Percentiles rank a stretch among this genome's conserved stretches.
Conservation (phyloP, 768 basidiomycete genomes). For the Amanita inopinata region DNA sequence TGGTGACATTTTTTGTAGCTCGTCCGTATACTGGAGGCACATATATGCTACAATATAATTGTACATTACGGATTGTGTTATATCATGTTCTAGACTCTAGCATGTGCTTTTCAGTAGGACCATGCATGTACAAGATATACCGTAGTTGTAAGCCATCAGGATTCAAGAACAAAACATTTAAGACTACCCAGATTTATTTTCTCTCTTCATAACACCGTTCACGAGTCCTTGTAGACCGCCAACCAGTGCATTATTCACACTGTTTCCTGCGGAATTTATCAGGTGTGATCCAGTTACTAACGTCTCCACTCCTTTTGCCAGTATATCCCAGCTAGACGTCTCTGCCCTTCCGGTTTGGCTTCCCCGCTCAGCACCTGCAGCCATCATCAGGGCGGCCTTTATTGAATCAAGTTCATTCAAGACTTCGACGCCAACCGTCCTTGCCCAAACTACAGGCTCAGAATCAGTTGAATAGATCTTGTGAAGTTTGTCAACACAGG, state of each 20-base stretch:
- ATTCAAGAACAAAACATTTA: too few species aligned
- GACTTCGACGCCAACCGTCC: constrained; percentile 82
- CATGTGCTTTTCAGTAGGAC: too few species aligned
- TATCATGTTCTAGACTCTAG: too few species aligned
- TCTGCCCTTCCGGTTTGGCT: constrained; percentile 7
- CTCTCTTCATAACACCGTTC: too few species aligned
- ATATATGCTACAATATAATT: too few species aligned
- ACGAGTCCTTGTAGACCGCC: constrained; percentile 3
- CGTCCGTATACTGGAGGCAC: too few species aligned
- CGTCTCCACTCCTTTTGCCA: constrained; percentile 37
- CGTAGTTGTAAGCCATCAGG: too few species aligned
- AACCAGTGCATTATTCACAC: background rate
- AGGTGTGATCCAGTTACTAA: constrained; percentile 18
- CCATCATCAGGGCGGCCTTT: constrained; percentile 78
- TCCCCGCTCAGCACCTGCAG: constrained; percentile 43
- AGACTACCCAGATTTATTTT: too few species aligned
- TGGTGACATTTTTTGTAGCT: too few species aligned
- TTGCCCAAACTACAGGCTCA: constrained; percentile 72
- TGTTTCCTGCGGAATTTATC: background rate
- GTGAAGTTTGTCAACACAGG: constrained; percentile 82
- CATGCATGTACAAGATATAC: too few species aligned
- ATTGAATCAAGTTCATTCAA: constrained; percentile 80
- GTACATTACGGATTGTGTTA: too few species aligned
- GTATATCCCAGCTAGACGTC: constrained; percentile 22
- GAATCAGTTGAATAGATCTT: constrained; percentile 68